Evolutionary conservation across 106 monocot species (phyloP).

Genomic region (Acanthochlamys bracteata): DNA sequence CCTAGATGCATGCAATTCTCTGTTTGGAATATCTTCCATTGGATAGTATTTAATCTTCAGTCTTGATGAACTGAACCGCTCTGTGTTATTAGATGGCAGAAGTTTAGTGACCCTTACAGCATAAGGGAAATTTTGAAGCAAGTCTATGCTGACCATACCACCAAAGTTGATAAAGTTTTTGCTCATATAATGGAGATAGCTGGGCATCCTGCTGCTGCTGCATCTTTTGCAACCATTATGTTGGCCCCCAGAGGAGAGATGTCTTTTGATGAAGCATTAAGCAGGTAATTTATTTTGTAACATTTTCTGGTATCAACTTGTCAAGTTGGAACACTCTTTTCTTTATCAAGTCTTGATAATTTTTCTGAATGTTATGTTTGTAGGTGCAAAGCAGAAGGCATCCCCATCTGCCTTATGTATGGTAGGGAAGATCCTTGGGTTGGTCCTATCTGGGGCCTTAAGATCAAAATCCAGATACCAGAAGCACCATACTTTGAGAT

Average conservation of each 20-base stretch:
- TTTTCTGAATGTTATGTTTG: neutral
- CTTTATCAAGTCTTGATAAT: neutral
- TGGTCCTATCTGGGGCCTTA: conserved; percentile 70
- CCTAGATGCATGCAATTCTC: no score
- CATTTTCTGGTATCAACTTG: neutral
- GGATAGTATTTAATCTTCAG: no score
- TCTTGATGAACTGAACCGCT: neutral
- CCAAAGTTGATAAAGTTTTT: conserved; percentile 81
- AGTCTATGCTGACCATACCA: conserved; percentile 91
- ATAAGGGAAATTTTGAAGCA: conserved; percentile 78
- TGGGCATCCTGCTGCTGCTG: conserved; percentile 86
- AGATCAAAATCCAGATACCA: conserved; percentile 66
- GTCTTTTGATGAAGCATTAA: conserved; percentile 69
- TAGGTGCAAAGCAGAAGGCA: conserved; percentile 57
- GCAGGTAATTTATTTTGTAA: conserved; percentile 36
- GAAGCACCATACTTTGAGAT: conserved; percentile 88
- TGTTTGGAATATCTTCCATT: no score
- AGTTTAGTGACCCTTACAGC: conserved; percentile 82
- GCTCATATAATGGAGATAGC: conserved; percentile 72
- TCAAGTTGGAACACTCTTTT: neutral
- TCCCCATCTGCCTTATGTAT: conserved; percentile 92
- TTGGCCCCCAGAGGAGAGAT: conserved; percentile 65
- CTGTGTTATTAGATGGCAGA: conserved; percentile 71
- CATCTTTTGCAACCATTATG: conserved; percentile 96
- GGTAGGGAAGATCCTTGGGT: conserved; percentile 98